Evolutionary conservation across 345 rosid species (phyloP), one percentile per base, ranked within the genome.

Genomic region (Sisymbrium irio): DNA sequence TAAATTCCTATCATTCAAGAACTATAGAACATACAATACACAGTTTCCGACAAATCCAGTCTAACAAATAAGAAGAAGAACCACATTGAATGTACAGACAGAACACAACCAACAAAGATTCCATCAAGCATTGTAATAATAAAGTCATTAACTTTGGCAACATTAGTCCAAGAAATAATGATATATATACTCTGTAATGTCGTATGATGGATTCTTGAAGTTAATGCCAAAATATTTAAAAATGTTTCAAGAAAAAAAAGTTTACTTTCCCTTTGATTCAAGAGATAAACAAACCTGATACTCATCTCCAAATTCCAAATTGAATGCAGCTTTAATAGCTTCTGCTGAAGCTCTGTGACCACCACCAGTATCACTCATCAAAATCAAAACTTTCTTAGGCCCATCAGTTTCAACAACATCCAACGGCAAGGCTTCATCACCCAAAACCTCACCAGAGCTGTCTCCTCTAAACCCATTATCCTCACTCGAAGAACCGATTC

Each of bases 351-450:
- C 97, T 78, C 97, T 67, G 49, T 96, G 99, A 42, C 98, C 99
- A 7, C 99, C 98, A 19, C 99, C 99, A 12, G 99, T 96, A 62
- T 96, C 99, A 71, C 97, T 96, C 99, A 96, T 96, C 88, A 96
- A 82, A 81, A 96, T 92, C 80, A 96, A 72, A 67, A 96, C 95
- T 67, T 84, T 96, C 74, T 90, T 96, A 0, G 92, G 91, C 40
- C 72, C 44, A 72, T 78, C 86, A 33, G 72, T 65, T 82, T 37
- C 92, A 2, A 77, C 84, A 2, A 78, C 80, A 74, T 11, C 13
- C 42, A 82, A 79, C 36, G 85, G 84, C 83, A 76, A 75, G 5
- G 85, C 90, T 69, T 90, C 91, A 0, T 72, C 86, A 51, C 72
- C 82, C 75, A 83, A 77, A 81, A 78, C 89, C 49, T 79, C 81